phyloP scores from a whole-genome alignment of 116 monocot genomes.

The Zostera marina region DNA sequence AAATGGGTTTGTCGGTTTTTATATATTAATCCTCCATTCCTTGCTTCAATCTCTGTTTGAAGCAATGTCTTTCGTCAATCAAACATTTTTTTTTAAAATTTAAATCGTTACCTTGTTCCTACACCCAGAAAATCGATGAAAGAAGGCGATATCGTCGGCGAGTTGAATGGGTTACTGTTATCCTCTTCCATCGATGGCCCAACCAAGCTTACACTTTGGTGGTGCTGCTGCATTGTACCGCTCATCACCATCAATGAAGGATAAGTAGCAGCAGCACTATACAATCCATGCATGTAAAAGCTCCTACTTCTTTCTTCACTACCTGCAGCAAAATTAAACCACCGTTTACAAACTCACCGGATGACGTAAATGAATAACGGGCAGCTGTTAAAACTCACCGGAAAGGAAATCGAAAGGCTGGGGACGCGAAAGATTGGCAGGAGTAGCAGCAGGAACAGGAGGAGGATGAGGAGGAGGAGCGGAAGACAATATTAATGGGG shows the following conservation, averaged over 20 bases:
- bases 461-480: constrained; percentile 2
- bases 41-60: not conserved
- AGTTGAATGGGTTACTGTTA: constrained; percentile 13
- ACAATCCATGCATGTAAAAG: constrained; percentile 15
- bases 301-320: constrained; percentile 5
- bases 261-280: too few species aligned
- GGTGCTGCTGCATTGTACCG: constrained; percentile 14
- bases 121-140: constrained; percentile 93
- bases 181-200: too few species aligned
- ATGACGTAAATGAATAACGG: too few species aligned
- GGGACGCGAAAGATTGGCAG: too few species aligned
- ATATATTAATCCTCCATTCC: not conserved
- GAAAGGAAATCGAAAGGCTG: constrained; percentile 41
- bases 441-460: constrained; percentile 13
- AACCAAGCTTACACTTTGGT: constrained; percentile 2
- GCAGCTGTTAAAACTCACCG: constrained; percentile 21
- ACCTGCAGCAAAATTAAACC: constrained; percentile 14
- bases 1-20: too few species aligned
- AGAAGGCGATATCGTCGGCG: constrained; percentile 18
- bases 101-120: constrained; percentile 41
- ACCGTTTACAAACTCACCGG: not conserved
- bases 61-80: not conserved
- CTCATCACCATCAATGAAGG: constrained; percentile 14
- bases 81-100: not conserved
- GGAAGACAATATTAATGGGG: too few species aligned